phyloP scores from a whole-genome alignment of 306 rosid genomes.

The Rosa chinensis region DNA sequence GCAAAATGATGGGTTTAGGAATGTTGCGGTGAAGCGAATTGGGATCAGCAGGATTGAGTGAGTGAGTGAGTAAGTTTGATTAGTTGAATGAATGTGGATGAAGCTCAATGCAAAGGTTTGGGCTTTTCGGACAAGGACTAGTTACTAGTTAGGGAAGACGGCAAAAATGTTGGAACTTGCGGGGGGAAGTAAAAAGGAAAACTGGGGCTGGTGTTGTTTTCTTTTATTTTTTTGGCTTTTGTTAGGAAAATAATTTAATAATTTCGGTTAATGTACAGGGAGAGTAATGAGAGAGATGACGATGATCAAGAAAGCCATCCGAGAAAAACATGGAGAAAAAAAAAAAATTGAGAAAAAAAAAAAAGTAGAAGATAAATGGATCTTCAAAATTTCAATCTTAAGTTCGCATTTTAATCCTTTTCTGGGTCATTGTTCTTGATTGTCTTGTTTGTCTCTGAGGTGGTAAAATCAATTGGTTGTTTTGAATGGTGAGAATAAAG shows the following conservation, averaged over 20 bases:
- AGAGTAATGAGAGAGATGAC: constrained; percentile 25
- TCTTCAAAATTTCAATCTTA: constrained; percentile 20
- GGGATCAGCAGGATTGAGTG: constrained; percentile 67
- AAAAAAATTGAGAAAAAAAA: not conserved
- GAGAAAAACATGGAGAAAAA: not conserved
- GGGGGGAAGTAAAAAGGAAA: not conserved
- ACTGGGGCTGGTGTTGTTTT: constrained; percentile 9
- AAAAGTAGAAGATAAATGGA: not conserved
- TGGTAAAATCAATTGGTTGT: not conserved
- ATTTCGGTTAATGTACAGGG: constrained; percentile 71
- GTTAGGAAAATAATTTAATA: constrained; percentile 42
- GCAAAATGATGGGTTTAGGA: constrained; percentile 53
- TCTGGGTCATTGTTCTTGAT: not conserved
- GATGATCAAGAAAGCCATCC: constrained; percentile 2
- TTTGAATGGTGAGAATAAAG: not conserved
- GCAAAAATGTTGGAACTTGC: not conserved
- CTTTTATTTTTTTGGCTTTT: constrained; percentile 2
- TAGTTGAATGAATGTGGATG: not conserved
- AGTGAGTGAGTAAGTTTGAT: not conserved
- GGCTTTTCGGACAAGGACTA: not conserved
- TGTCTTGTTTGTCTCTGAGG: not conserved
- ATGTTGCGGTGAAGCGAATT: constrained; percentile 55
- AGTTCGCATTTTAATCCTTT: not conserved
- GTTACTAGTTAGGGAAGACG: constrained; percentile 10
- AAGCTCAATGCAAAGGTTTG: not conserved